Base-by-base conservation (phyloP, 129 eudicot genomes). In the Solidago caesia region DNA sequence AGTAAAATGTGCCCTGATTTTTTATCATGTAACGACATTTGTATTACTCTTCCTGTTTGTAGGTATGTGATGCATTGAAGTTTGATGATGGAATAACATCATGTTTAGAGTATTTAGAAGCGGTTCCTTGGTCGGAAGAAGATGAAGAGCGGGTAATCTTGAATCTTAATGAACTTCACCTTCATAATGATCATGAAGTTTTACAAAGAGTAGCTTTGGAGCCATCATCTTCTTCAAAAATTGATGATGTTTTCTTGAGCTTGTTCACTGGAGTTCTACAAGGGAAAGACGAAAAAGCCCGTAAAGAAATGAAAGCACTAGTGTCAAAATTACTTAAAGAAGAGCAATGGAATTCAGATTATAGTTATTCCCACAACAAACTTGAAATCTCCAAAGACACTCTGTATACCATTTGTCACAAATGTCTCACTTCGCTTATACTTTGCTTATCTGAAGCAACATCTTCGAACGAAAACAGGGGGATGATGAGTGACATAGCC, bases 61-160 rank as follows among this genome's bases (percentile, higher is more conserved):
- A 93, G 98, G 91, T 90, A 66, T 93, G 84, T 58, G 85, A 91
- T 52, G 88, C 96, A 29, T 77, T 93, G 67, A 68, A 84, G 79
- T 93, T 84, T 80, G 96, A 93, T 71, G 91, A 85, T 71, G 97
- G 96, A 53, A 75, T 90, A 47, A 76, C 76, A 10, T 88, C 96
- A 8, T 90, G 98, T 73, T 78, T 93, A 77, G 91, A 90, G 64
- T 93, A 93, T 82, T 72, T 93, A 44, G 97, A 88, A 74, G 91
- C 97, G 2, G 87, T 86, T 29, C 98, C 98, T 8, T 90, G 98
- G 98, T 88, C 98, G 4, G 97, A 89, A 43, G 91, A 80, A 52
- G 98, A 93, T 78, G 97, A 93, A 89, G 98, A 86, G 59, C 83
- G 51, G 67, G 88, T 93, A 8, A 81, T 93, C 58, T 79, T 82